These are phyloP conservation scores for Pichia cephalocereana DNA, from an alignment of 805 yeast genomes.

Conservation along the genomic window DNA sequence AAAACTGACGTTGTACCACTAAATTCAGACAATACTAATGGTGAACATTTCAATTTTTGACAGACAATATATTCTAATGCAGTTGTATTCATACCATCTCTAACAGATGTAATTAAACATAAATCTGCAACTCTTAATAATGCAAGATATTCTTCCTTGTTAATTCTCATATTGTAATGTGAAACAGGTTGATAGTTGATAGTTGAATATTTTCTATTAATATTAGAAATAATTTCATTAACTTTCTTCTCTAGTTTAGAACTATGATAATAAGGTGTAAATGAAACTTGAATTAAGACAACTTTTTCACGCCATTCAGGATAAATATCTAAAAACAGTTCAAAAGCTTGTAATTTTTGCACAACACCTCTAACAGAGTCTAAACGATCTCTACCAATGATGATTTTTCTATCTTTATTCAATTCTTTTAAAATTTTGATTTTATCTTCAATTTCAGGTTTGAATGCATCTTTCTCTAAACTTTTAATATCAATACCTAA, in stretches of 20 bases:
- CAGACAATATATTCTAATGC: slow-evolving; percentile 87
- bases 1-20: slow-evolving; percentile 77
- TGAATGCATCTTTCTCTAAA: slow-evolving; percentile 56
- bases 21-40: slow-evolving; percentile 84
- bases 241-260: slow-evolving; percentile 71
- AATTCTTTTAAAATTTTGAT: slow-evolving; percentile 54
- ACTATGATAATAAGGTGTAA: slow-evolving; percentile 58
- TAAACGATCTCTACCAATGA: slow-evolving; percentile 89
- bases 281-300: slow-evolving; percentile 84
- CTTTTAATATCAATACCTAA: slow-evolving; percentile 78
- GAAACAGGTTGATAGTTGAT: slow-evolving; percentile 81
- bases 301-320: slow-evolving; percentile 85
- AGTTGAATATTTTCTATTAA: slow-evolving; percentile 78
- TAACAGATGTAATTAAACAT: slow-evolving; percentile 77
- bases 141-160: slow-evolving; percentile 83
- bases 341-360: slow-evolving; percentile 88
- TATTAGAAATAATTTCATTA: slow-evolving; percentile 68
- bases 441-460: slow-evolving; percentile 45
- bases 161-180: slow-evolving; percentile 85
- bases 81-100: slow-evolving; percentile 97
- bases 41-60: slow-evolving; percentile 62
- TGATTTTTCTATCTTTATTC: slow-evolving; percentile 60
- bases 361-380: slow-evolving; percentile 90
- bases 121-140: slow-evolving; percentile 82
- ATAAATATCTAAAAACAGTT: slow-evolving; percentile 75